A percentile compares a stretch with the other conserved stretches of the same genome.
Evolutionary conservation across 352 stramenopile genomes (phyloP).

Genomic region (Blastocystis sp.): DNA sequence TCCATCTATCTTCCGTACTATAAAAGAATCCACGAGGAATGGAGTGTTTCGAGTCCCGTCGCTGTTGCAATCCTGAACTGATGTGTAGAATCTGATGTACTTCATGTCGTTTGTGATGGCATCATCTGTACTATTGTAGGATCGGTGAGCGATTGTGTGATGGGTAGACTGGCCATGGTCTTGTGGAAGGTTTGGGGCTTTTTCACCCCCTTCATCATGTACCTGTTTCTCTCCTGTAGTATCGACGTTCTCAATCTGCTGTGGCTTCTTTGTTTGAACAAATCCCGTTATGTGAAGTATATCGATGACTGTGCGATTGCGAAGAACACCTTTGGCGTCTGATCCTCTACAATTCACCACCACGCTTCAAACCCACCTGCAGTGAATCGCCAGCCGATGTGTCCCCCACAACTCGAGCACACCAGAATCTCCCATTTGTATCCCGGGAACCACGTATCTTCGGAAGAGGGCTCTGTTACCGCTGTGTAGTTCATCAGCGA

Average conservation of each 20-base stretch:
- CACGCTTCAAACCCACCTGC: background rate
- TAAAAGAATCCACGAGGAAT: background rate
- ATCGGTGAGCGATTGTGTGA: background rate
- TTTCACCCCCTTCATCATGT: conserved; percentile 18
- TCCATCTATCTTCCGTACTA: conserved; percentile 13
- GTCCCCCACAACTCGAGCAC: conserved; percentile 2
- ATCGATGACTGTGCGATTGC: background rate
- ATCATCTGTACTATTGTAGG: conserved; percentile 34
- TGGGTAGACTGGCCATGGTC: background rate
- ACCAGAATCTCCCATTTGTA: conserved; percentile 24
- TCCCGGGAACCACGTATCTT: conserved; percentile 33
- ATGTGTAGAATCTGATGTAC: conserved; percentile 37
- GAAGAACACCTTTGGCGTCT: conserved; percentile 1
- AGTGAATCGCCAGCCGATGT: conserved; percentile 26
- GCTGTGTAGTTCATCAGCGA: background rate
- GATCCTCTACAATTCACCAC: background rate
- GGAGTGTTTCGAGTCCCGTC: background rate
- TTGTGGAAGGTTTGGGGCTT: conserved; percentile 30
- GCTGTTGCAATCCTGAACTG: background rate
- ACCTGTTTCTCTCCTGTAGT: background rate
- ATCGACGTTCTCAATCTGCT: background rate
- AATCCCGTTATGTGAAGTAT: background rate
- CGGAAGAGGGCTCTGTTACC: background rate
- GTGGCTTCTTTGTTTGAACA: conserved; percentile 19
- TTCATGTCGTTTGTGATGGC: conserved; percentile 31